Evolutionary conservation across 495 filamentous ascomycete genomes (phyloP).

Genomic region (Aspergillus olivimuriae): DNA sequence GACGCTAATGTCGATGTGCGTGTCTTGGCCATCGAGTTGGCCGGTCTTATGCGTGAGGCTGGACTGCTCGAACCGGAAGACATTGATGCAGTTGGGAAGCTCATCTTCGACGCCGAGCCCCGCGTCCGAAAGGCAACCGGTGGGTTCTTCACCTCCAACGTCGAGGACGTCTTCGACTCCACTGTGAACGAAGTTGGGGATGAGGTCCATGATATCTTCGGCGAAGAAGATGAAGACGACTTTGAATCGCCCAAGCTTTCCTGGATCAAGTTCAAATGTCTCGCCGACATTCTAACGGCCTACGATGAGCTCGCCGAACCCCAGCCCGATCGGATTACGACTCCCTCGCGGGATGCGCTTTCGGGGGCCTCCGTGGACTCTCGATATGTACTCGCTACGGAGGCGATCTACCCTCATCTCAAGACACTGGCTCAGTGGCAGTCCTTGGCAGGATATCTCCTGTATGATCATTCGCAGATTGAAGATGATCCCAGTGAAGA

Average conservation of each 20-base stretch:
- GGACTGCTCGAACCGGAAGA: constrained; percentile 87
- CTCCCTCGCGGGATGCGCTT: constrained; percentile 27
- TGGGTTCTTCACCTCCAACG: constrained; percentile 78
- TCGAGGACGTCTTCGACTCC: constrained; percentile 72
- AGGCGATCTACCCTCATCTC: constrained; percentile 76
- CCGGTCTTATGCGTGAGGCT: constrained; percentile 73
- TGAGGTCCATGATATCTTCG: constrained; percentile 63
- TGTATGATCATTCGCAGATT: constrained; percentile 78
- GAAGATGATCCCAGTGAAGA: constrained; percentile 43
- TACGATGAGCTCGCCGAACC: constrained; percentile 59
- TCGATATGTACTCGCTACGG: constrained; percentile 75
- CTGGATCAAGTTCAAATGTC: constrained; percentile 88
- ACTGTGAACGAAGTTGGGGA: constrained; percentile 81
- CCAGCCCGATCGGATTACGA: constrained; percentile 26
- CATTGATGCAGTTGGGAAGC: constrained; percentile 73
- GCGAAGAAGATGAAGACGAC: constrained; percentile 61
- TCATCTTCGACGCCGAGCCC: constrained; percentile 82
- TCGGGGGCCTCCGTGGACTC: constrained; percentile 55
- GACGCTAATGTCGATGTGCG: constrained; percentile 76
- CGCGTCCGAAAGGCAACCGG: constrained; percentile 82
- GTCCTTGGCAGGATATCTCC: constrained; percentile 76
- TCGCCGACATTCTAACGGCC: constrained; percentile 72
- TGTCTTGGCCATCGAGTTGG: constrained; percentile 67
- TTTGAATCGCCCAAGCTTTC: constrained; percentile 65
- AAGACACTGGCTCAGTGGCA: constrained; percentile 81